Evolutionary conservation across 805 yeast genomes (phyloP).

Genomic region (Nakazawaea wyomingensis): DNA sequence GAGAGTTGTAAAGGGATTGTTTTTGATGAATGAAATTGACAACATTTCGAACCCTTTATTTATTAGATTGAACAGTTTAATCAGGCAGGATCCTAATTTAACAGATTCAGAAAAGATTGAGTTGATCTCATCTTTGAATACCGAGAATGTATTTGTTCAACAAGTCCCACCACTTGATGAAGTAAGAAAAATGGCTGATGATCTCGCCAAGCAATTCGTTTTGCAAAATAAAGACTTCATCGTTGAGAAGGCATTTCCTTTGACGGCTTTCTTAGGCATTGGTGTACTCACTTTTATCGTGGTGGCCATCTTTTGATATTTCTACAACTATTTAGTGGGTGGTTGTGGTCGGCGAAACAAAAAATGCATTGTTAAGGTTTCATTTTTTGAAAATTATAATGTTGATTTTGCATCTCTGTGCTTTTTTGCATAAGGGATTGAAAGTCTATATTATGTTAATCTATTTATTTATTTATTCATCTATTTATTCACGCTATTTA

Average conservation of each 20-base stretch:
- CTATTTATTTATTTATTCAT: slow-evolving; percentile 8
- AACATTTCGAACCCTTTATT: slow-evolving; percentile 34
- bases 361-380: slow-evolving; percentile 8
- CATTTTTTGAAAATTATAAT: background rate
- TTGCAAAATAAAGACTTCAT: background rate
- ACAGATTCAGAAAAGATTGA: slow-evolving; percentile 7
- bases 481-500: slow-evolving; percentile 4
- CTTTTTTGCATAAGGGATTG: background rate
- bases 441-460: background rate
- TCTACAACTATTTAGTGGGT: slow-evolving; percentile 8
- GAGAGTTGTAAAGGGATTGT: slow-evolving; percentile 5
- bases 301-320: background rate
- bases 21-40: slow-evolving; percentile 23
- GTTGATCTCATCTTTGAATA: slow-evolving; percentile 4
- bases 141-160: background rate
- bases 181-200: background rate
- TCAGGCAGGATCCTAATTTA: slow-evolving; percentile 37
- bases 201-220: background rate
- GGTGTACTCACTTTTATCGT: background rate
- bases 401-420: too few species aligned
- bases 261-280: background rate
- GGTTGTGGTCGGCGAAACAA: slow-evolving; percentile 13
- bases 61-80: slow-evolving; percentile 32
- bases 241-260: background rate
- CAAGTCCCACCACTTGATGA: too few species aligned